Conservation (phyloP, 1,284 basidiomycete genomes). For the Cryptococcus sp. region DNA sequence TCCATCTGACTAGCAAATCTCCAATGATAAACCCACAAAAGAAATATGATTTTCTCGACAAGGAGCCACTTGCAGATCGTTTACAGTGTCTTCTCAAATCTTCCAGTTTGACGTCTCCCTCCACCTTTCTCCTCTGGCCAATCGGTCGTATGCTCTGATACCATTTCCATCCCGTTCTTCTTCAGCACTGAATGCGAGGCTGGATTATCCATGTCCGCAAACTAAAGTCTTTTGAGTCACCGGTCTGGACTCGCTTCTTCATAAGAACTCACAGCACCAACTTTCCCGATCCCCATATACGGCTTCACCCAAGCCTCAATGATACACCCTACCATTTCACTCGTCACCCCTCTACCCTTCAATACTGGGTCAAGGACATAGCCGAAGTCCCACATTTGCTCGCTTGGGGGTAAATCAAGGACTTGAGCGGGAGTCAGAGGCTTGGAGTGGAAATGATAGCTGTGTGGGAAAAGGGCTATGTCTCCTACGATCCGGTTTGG, state of each 20-base stretch:
- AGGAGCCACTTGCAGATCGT: too few relatives aligned
- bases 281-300: slow-evolving; percentile 8
- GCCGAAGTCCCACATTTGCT: slow-evolving; percentile 8
- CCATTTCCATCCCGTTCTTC: slow-evolving; percentile 13
- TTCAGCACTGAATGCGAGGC: slow-evolving; percentile 4
- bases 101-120: slow-evolving; percentile 6
- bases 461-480: background rate
- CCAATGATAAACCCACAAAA: too few relatives aligned
- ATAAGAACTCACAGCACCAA: slow-evolving; percentile 6
- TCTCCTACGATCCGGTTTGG: background rate
- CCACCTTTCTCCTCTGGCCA: slow-evolving; percentile 27
- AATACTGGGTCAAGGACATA: slow-evolving; percentile 3
- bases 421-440: background rate
- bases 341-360: slow-evolving; percentile 6
- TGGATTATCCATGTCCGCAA: slow-evolving; percentile 13
- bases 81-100: too few relatives aligned
- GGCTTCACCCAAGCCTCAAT: slow-evolving; percentile 6
- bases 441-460: background rate
- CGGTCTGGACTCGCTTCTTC: too few relatives aligned
- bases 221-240: background rate
- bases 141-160: background rate
- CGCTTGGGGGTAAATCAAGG: background rate
- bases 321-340: slow-evolving; percentile 7
- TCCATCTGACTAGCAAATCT: too few relatives aligned
- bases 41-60: too few relatives aligned